phyloP scores from a whole-genome alignment of 306 rosid genomes.

The Astragalus glycyphyllos region DNA sequence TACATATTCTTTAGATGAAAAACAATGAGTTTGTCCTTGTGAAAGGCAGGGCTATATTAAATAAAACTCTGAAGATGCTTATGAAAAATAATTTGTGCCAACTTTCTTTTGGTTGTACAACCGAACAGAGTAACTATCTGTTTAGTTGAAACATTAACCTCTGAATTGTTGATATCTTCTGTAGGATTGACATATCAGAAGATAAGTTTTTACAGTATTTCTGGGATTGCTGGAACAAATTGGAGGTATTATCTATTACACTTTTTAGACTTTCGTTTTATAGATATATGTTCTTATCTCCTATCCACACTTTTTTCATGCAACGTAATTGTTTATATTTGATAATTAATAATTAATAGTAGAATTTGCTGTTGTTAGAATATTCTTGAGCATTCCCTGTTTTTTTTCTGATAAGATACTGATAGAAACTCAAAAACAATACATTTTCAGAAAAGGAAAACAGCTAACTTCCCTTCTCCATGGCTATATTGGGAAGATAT shows the following conservation, averaged over 20 bases:
- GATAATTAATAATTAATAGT: constrained; percentile 13
- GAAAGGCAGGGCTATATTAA: not conserved
- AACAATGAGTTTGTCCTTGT: not conserved
- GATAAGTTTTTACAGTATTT: constrained; percentile 64
- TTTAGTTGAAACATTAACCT: constrained; percentile 16
- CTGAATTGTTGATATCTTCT: constrained; percentile 35
- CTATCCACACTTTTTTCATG: constrained; percentile 19
- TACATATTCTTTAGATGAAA: not conserved
- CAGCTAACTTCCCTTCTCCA: constrained; percentile 1
- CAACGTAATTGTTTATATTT: constrained; percentile 14
- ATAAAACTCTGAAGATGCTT: constrained; percentile 7
- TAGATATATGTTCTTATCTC: constrained; percentile 35
- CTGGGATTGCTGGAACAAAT: constrained; percentile 73
- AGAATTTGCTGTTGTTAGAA: constrained; percentile 7
- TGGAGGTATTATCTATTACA: constrained; percentile 58
- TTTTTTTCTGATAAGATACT: constrained; percentile 5
- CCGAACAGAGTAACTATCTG: not conserved
- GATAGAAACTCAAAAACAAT: not conserved
- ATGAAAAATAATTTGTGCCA: not conserved
- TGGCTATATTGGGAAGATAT: not conserved
- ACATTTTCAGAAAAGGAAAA: constrained; percentile 16
- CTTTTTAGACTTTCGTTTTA: constrained; percentile 21
- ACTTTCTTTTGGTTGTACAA: constrained; percentile 21
- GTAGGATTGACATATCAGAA: constrained; percentile 71
- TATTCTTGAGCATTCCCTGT: constrained; percentile 1